Evolutionary conservation across 352 stramenopile genomes (phyloP).

Genomic region (Thraustochytrium sp.): DNA sequence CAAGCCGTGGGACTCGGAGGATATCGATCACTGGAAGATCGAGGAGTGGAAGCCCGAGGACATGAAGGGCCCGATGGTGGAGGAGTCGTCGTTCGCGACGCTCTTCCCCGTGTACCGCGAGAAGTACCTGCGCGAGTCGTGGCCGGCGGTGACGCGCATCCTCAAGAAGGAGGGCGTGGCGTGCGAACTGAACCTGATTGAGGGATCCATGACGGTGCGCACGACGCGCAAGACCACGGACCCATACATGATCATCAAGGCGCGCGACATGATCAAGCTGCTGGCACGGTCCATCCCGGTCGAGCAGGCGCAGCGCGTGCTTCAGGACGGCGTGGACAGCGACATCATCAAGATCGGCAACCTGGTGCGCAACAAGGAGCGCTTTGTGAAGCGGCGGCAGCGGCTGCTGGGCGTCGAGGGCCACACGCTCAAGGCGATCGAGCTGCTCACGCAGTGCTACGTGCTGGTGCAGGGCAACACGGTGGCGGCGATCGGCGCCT

Average conservation of each 20-base stretch:
- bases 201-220: conserved; percentile 88
- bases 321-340: conserved; percentile 95
- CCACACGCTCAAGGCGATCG: conserved; percentile 92
- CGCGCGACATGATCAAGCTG: conserved; percentile 96
- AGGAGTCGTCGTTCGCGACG: conserved; percentile 98
- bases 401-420: conserved; percentile 94
- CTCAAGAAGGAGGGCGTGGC: conserved; percentile 84
- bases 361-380: conserved; percentile 97
- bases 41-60: conserved; percentile 78
- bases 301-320: conserved; percentile 89
- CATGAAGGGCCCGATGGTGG: conserved; percentile 75
- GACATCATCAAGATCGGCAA: conserved; percentile 99
- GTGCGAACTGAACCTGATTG: conserved; percentile 97
- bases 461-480: conserved; percentile 98
- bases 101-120: conserved; percentile 99
- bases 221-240: conserved; percentile 83
- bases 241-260: conserved; percentile 96
- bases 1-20: conserved; percentile 96
- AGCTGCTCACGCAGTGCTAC: conserved; percentile 98
- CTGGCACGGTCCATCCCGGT: conserved; percentile 92
- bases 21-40: conserved; percentile 98
- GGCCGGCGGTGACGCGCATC: conserved; percentile 93
- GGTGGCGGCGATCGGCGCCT: conserved; percentile 78
- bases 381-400: conserved; percentile 97
- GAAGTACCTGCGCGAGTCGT: conserved; percentile 97